phyloP scores from a whole-genome alignment of 495 filamentous ascomycete genomes.

The Neurospora terricola region DNA sequence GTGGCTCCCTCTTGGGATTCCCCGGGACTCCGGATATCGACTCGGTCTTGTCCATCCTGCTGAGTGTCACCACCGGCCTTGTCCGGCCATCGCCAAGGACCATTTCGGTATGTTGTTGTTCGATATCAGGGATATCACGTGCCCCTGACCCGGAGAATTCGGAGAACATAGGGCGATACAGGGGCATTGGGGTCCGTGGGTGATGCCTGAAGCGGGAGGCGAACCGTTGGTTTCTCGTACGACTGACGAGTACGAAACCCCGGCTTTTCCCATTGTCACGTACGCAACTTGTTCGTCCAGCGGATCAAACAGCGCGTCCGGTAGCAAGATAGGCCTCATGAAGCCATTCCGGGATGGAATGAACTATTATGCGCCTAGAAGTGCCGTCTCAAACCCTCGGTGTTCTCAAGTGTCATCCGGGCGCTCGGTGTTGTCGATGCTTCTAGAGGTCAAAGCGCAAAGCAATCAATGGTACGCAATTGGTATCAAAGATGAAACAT shows the following conservation, averaged over 20 bases:
- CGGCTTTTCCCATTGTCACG: constrained; percentile 2
- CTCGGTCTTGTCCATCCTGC: background rate
- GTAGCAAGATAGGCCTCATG: constrained; percentile 1
- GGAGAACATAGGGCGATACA: background rate
- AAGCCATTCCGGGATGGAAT: constrained; percentile 14
- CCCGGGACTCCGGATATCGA: background rate
- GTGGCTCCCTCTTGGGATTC: background rate
- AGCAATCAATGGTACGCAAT: background rate
- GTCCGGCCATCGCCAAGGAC: background rate
- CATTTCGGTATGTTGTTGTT: constrained; percentile 2
- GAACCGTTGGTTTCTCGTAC: constrained; percentile 12
- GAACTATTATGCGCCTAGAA: background rate
- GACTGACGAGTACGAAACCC: constrained; percentile 6
- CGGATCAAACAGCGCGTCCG: background rate
- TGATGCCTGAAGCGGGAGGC: background rate
- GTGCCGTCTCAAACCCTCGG: constrained; percentile 1
- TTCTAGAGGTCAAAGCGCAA: background rate
- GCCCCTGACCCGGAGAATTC: background rate
- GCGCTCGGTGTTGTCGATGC: background rate
- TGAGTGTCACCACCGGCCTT: background rate
- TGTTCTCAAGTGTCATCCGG: background rate
- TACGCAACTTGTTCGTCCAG: background rate
- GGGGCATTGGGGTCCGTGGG: background rate
- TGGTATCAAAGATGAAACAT: background rate
- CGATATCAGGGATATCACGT: constrained; percentile 21